Percentiles rank a stretch among this genome's conserved stretches.
phyloP scores from a whole-genome alignment of 148 eudicot genomes.

The Cornus controversa region DNA sequence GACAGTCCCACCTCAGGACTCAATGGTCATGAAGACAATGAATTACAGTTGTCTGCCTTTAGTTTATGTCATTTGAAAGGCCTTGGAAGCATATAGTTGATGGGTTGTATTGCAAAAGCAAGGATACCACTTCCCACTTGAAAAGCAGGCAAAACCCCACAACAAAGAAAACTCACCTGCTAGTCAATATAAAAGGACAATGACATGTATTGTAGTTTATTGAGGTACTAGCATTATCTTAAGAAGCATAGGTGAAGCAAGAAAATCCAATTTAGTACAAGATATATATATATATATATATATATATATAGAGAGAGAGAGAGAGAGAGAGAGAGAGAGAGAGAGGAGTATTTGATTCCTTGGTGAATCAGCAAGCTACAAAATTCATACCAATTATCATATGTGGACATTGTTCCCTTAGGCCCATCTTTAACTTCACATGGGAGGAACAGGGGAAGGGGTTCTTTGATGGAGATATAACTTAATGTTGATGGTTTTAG shows the following conservation, averaged over 20 bases:
- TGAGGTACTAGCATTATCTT: background rate
- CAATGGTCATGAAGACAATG: background rate
- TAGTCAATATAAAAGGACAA: background rate
- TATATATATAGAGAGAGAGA: too few relatives aligned
- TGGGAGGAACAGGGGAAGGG: constrained; percentile 18
- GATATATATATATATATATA: too few relatives aligned
- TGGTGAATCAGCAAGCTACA: background rate
- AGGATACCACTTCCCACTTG: background rate
- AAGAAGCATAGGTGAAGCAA: constrained; percentile 3
- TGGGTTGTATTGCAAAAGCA: background rate
- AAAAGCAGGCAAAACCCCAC: background rate
- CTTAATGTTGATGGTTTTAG: background rate
- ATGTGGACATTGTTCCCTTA: too few relatives aligned
- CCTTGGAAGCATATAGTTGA: background rate
- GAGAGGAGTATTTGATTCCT: background rate
- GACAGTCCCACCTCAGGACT: background rate
- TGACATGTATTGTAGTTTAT: background rate
- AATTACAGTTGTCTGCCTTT: background rate
- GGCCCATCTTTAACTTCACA: constrained; percentile 13
- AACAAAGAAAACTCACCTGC: background rate
- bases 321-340: too few relatives aligned
- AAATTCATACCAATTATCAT: background rate
- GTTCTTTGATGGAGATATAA: constrained; percentile 14
- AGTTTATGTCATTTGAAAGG: too few relatives aligned
- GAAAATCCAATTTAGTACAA: background rate